phyloP scores from a whole-genome alignment of 306 rosid species.

The Hippophae rhamnoides region DNA sequence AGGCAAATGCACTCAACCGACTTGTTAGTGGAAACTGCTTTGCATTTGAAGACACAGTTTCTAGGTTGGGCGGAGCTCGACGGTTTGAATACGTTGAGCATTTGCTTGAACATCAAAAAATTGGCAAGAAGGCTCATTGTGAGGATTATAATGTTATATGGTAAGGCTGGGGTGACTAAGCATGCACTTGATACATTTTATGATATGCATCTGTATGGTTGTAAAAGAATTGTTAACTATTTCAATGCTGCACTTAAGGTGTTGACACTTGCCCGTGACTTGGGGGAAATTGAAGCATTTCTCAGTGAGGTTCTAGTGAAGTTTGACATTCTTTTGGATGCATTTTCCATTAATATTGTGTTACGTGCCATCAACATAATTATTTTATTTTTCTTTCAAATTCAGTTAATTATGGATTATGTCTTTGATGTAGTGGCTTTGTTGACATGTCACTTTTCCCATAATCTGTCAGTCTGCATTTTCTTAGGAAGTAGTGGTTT shows the following conservation, averaged over 20 bases:
- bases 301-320: constrained; percentile 12
- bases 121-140: constrained; percentile 68
- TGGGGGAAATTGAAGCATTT: constrained; percentile 27
- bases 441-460: too few relatives aligned
- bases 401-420: too few relatives aligned
- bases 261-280: constrained; percentile 32
- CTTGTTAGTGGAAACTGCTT: constrained; percentile 50
- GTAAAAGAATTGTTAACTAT: constrained; percentile 59
- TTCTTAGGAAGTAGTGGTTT: too few relatives aligned
- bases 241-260: constrained; percentile 61
- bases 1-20: constrained; percentile 57
- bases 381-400: too few relatives aligned
- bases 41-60: constrained; percentile 61
- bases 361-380: too few relatives aligned
- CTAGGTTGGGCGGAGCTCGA: constrained; percentile 57
- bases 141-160: constrained; percentile 57
- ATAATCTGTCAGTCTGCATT: too few relatives aligned
- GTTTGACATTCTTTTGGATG: constrained; percentile 39
- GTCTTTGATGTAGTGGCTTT: too few relatives aligned
- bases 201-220: constrained; percentile 42
- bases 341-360: constrained; percentile 43
- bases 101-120: constrained; percentile 61
- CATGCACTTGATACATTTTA: constrained; percentile 54
- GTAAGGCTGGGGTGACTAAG: constrained; percentile 57
- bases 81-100: constrained; percentile 58